Conservation (phyloP, 495 filamentous ascomycete genomes). For the Filosporella fistucella region DNA sequence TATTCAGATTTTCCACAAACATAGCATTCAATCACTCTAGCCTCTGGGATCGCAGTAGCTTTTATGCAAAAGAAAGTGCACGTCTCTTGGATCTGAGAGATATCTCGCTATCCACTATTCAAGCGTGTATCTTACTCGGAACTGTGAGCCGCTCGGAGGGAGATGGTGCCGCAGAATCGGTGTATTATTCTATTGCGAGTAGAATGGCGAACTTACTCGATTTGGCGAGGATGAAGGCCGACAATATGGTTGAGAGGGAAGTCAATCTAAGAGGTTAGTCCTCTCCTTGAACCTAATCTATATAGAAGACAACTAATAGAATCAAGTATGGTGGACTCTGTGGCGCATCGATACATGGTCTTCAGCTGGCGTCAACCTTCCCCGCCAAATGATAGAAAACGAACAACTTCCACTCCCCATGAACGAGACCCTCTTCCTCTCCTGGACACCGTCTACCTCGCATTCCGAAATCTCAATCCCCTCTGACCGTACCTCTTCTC, state of each 20-base stretch:
- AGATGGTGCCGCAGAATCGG: constrained; percentile 17
- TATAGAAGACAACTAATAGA: neutral
- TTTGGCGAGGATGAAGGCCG: constrained; percentile 6
- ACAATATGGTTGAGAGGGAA: constrained; percentile 18
- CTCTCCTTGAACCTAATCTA: neutral
- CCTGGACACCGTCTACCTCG: neutral
- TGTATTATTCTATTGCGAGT: constrained; percentile 26
- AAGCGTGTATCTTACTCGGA: constrained; percentile 33
- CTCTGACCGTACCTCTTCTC: constrained; percentile 1
- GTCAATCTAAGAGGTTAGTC: constrained; percentile 26
- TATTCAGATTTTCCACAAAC: constrained; percentile 23
- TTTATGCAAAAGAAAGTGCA: constrained; percentile 22
- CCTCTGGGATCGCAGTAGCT: constrained; percentile 21
- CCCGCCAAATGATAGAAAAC: constrained; percentile 23
- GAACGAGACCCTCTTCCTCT: constrained; percentile 26
- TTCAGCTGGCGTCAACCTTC: constrained; percentile 31
- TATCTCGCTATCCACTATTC: constrained; percentile 31
- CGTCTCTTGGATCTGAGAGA: constrained; percentile 26
- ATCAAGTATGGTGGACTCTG: constrained; percentile 36
- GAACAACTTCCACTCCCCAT: constrained; percentile 26
- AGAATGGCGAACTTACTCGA: constrained; percentile 24
- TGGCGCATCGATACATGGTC: constrained; percentile 41
- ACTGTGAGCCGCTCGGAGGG: constrained; percentile 22
- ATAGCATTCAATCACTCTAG: constrained; percentile 18
- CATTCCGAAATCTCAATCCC: neutral